A percentile compares a stretch with the other conserved stretches of the same genome.
Evolutionary conservation across 257 asterid genomes (phyloP).

Genomic region (Solanum chmielewskii): DNA sequence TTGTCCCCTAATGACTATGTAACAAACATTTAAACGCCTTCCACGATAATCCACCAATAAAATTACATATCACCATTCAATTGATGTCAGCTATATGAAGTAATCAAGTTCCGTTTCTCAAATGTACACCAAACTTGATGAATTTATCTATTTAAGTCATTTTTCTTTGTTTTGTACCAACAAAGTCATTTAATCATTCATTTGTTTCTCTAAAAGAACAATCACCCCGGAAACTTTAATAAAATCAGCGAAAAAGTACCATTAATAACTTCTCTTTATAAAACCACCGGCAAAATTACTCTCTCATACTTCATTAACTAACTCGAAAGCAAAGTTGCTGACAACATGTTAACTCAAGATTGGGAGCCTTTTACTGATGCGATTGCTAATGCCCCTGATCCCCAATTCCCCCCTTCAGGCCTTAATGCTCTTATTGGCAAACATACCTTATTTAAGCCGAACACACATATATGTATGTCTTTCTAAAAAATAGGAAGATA

Average conservation of each 20-base stretch:
- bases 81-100: neutral
- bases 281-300: neutral
- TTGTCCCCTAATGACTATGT: neutral
- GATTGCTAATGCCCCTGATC: slow-evolving; percentile 60
- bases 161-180: neutral
- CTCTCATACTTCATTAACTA: neutral
- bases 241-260: neutral
- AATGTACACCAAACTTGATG: neutral
- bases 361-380: slow-evolving; percentile 85
- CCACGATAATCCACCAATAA: neutral
- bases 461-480: neutral
- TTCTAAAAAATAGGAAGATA: neutral
- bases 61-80: neutral
- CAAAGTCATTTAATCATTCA: neutral
- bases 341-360: slow-evolving; percentile 59
- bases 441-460: neutral
- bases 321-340: slow-evolving; percentile 33
- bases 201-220: neutral
- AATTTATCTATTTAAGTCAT: neutral
- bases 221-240: neutral
- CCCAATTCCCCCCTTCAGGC: slow-evolving; percentile 56
- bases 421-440: neutral
- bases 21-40: neutral
- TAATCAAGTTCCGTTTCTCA: neutral
- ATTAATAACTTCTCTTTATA: neutral